These are phyloP conservation scores for Aspergillus pseudoviridinutans DNA, from an alignment of 2,329 filamentous ascomycete genomes.

Conservation along the genomic window DNA sequence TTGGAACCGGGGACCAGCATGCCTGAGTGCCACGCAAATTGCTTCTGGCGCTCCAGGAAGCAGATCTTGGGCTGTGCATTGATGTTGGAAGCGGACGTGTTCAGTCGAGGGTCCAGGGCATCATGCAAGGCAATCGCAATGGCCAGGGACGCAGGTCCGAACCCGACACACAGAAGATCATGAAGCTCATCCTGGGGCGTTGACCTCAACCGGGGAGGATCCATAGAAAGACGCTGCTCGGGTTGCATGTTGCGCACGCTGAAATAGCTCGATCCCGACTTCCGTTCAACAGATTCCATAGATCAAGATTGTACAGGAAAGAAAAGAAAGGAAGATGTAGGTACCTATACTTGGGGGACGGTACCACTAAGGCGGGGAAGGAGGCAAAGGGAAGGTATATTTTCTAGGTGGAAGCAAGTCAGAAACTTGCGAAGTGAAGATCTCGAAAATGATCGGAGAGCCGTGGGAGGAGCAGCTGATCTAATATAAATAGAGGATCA, in stretches of 20 bases:
- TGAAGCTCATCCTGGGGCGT: conserved; percentile 62
- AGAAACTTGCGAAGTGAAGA: background rate
- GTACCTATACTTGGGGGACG: background rate
- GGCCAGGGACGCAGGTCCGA: conserved; percentile 85
- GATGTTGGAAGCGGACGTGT: conserved; percentile 37
- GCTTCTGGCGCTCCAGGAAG: conserved; percentile 80
- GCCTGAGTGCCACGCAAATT: conserved; percentile 89
- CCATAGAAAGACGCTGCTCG: conserved; percentile 15
- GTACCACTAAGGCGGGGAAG: conserved; percentile 8
- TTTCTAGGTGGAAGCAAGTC: conserved; percentile 5
- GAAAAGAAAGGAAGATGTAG: background rate
- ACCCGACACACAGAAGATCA: conserved; percentile 86
- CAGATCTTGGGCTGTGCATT: conserved; percentile 63
- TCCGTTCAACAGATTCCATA: conserved; percentile 20
- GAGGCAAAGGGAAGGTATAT: conserved; percentile 10
- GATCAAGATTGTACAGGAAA: conserved; percentile 5
- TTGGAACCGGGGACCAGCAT: conserved; percentile 91
- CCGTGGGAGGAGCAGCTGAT: background rate
- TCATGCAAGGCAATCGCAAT: conserved; percentile 89
- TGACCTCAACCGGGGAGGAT: conserved; percentile 47
- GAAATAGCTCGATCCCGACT: conserved; percentile 25
- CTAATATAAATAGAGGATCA: background rate
- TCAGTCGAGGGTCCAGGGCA: conserved; percentile 50
- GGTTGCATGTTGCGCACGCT: conserved; percentile 20
- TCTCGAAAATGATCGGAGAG: background rate